phyloP scores from a whole-genome alignment of 495 filamentous ascomycete genomes.

The Podospora anserina region DNA sequence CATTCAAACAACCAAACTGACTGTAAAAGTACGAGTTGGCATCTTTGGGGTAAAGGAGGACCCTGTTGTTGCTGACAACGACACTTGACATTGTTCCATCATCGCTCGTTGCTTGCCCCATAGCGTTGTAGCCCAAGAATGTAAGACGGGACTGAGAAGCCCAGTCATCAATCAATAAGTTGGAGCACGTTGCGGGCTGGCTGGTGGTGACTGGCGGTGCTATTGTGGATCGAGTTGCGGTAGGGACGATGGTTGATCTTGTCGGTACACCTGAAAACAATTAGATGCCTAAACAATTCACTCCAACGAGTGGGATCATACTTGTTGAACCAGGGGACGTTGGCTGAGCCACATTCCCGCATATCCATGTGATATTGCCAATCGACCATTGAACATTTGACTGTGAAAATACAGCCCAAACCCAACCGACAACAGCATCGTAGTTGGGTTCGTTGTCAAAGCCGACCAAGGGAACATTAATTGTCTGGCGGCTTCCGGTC shows the following conservation, averaged over 20 bases:
- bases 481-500: constrained; percentile 50
- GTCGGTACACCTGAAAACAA: constrained; percentile 14
- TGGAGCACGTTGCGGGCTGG: constrained; percentile 41
- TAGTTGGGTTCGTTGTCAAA: constrained; percentile 51
- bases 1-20: constrained; percentile 54
- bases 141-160: constrained; percentile 62
- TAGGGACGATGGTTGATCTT: constrained; percentile 16
- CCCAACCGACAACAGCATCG: constrained; percentile 49
- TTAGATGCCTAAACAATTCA: neutral
- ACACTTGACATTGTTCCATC: constrained; percentile 59
- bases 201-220: constrained; percentile 18
- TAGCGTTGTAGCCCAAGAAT: constrained; percentile 61
- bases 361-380: constrained; percentile 52
- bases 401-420: constrained; percentile 51
- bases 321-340: constrained; percentile 21
- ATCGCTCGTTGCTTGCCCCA: constrained; percentile 56
- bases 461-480: constrained; percentile 51
- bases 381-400: constrained; percentile 47
- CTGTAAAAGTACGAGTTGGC: constrained; percentile 58
- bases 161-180: constrained; percentile 60
- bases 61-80: constrained; percentile 46
- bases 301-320: constrained; percentile 9
- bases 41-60: constrained; percentile 51
- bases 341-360: constrained; percentile 28
- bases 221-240: constrained; percentile 20